phyloP scores from a whole-genome alignment of 176 grass and related monocot genomes.

The Pontederia paniculata region DNA sequence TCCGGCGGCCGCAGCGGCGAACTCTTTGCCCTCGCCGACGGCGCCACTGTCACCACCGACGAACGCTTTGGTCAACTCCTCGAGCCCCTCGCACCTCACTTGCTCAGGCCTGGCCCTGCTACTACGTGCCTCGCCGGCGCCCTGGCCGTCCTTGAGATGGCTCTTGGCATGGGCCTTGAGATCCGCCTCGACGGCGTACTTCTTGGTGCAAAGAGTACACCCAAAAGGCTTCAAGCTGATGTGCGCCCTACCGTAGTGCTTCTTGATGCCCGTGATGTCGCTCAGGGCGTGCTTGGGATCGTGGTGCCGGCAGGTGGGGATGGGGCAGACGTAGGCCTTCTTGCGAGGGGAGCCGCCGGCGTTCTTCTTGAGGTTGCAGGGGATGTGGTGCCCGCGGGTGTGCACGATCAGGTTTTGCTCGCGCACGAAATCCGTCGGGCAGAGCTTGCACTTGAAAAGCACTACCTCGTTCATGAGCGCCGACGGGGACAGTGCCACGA shows the following conservation, averaged over 20 bases:
- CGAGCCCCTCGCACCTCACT: too few species aligned
- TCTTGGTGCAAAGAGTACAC: slow-evolving; percentile 87
- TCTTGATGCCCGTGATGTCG: slow-evolving; percentile 95
- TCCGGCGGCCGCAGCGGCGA: too few species aligned
- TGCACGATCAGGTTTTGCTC: slow-evolving; percentile 97
- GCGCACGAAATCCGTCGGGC: slow-evolving; percentile 80
- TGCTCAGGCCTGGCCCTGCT: too few species aligned
- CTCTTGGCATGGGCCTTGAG: slow-evolving; percentile 97
- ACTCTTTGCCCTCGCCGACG: too few species aligned
- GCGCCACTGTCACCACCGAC: too few species aligned
- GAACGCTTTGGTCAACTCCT: too few species aligned
- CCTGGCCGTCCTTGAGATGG: slow-evolving; percentile 65
- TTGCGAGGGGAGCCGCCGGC: slow-evolving; percentile 33
- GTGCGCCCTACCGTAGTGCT: slow-evolving; percentile 95
- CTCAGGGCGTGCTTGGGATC: slow-evolving; percentile 69
- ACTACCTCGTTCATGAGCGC: slow-evolving; percentile 71
- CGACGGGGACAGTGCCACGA: slow-evolving; percentile 81
- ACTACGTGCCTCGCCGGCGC: too few species aligned
- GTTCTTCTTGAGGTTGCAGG: slow-evolving; percentile 81
- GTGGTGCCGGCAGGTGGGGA: slow-evolving; percentile 84
- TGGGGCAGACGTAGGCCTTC: slow-evolving; percentile 81
- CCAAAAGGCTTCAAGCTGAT: neutral
- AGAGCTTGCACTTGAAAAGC: slow-evolving; percentile 88
- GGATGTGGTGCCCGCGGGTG: slow-evolving; percentile 77
- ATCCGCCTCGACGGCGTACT: slow-evolving; percentile 88